phyloP scores from a whole-genome alignment of 371 early-diverging fungal genomes.

The Mucor saturninus region DNA sequence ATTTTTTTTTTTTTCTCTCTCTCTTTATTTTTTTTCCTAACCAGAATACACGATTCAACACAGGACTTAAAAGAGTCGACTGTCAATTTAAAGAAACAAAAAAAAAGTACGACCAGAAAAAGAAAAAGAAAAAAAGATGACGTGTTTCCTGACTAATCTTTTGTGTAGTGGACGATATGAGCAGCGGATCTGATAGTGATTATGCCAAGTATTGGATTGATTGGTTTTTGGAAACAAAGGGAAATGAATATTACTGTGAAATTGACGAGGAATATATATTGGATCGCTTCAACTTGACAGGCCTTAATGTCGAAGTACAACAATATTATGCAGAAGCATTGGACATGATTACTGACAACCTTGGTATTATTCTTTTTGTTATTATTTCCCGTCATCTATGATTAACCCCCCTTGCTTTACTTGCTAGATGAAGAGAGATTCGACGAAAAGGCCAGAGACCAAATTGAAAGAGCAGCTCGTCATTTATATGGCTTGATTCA shows the following conservation, averaged over 20 bases:
- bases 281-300: slow-evolving; percentile 94
- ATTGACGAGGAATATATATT: slow-evolving; percentile 93
- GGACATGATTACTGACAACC: slow-evolving; percentile 87
- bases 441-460: slow-evolving; percentile 66
- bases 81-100: slow-evolving; percentile 5
- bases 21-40: neutral
- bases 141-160: neutral
- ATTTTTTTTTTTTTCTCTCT: slow-evolving; percentile 1
- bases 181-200: slow-evolving; percentile 62
- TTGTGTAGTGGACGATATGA: slow-evolving; percentile 23
- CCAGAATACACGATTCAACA: slow-evolving; percentile 10
- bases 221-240: slow-evolving; percentile 75
- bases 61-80: slow-evolving; percentile 15
- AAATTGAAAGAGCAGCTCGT: slow-evolving; percentile 73
- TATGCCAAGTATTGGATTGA: slow-evolving; percentile 80
- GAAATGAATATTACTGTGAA: slow-evolving; percentile 92
- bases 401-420: neutral
- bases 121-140: neutral
- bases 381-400: neutral
- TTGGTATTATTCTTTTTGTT: slow-evolving; percentile 39
- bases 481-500: slow-evolving; percentile 92
- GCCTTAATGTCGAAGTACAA: slow-evolving; percentile 76
- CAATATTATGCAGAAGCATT: slow-evolving; percentile 77
- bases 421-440: slow-evolving; percentile 60
- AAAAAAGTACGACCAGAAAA: neutral